Evolutionary conservation across 352 stramenopile genomes (phyloP), one percentile per base, ranked within the genome.

Genomic region (Globisporangium perplexum): DNA sequence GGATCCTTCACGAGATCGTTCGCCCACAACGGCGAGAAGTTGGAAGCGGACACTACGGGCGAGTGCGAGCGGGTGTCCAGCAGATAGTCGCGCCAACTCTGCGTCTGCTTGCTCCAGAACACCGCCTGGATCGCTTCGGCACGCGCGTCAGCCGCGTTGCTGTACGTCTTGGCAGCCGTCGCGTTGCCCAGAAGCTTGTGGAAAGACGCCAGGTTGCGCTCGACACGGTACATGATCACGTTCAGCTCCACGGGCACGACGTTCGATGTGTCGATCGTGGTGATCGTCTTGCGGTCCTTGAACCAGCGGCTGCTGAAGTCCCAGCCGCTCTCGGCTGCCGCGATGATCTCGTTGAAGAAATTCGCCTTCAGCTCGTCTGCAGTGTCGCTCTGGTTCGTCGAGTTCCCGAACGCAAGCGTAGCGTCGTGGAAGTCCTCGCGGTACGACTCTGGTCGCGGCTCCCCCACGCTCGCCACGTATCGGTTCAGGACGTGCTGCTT

Each of bases 231-330:
- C 63, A 96, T 58, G 48, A 95, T 80, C 35, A 78, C 61, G 54
- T 96, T 96, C 24, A 96, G 65, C 54, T 96, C 88, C 15, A 88
- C 83, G 12, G 88, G 85, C 46, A 96, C 60, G 38, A 96, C 67
- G 5, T 59, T 71, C 31, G 72, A 68, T 17, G 83, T 94, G 24
- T 65, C 43, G 62, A 93, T 89, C 18, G 74, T 77, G 53, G 83
- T 79, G 63, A 93, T 83, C 30, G 87, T 80, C 4, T 58, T 47
- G 1, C 67, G 63, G 44, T 87, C 65, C 33, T 66, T 59, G 14
- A 95, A 55, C 88, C 88, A 96, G 22, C 88, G 80, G 50, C 81
- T 94, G 55, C 73, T 90, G 52, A 96, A 96, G 60, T 96, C 88
- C 88, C 88, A 96, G 1, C 88, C 88, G n/a, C 80, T 93, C 66